Evolutionary conservation across 208 protist genomes (phyloP).

Genomic region (Leishmania gerbilli): DNA sequence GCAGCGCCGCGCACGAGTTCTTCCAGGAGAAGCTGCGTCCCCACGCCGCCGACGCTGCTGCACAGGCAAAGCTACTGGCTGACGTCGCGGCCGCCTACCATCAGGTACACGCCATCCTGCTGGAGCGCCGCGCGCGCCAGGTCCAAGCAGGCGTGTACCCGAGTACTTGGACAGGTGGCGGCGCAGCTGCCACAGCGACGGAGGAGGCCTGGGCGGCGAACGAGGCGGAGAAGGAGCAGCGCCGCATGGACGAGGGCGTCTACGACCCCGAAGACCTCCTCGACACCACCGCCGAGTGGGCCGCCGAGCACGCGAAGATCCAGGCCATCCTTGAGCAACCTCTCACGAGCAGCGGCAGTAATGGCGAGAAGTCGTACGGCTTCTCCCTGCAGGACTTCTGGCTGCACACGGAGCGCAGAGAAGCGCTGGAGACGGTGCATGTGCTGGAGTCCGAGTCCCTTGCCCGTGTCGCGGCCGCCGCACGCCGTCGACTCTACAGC

Average conservation of each 20-base stretch:
- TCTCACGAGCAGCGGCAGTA: conserved; percentile 15
- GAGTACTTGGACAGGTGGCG: conserved; percentile 16
- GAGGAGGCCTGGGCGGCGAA: conserved; percentile 49
- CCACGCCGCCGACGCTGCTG: conserved; percentile 22
- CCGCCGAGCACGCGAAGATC: conserved; percentile 60
- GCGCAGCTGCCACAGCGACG: conserved; percentile 29
- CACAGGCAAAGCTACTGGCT: conserved; percentile 42
- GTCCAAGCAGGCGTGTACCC: conserved; percentile 37
- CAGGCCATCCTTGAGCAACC: conserved; percentile 41
- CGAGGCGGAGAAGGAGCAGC: conserved; percentile 55
- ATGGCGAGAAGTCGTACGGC: conserved; percentile 28
- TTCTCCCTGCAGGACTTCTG: conserved; percentile 79
- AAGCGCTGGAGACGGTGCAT: conserved; percentile 82
- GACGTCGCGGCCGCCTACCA: conserved; percentile 47
- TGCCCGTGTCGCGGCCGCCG: conserved; percentile 52
- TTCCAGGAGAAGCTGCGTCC: conserved; percentile 59
- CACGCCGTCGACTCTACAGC: conserved; percentile 49
- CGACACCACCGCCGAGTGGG: conserved; percentile 72
- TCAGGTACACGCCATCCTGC: conserved; percentile 49
- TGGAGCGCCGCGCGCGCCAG: conserved; percentile 51
- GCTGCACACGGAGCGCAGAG: conserved; percentile 70
- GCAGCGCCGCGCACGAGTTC: conserved; percentile 55
- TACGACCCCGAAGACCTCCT: conserved; percentile 79
- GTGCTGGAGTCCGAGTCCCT: conserved; percentile 61
- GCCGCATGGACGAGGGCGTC: conserved; percentile 56